Evolutionary conservation across 1,284 basidiomycete genomes (phyloP).

Genomic region (Ceratobasidium sp.): DNA sequence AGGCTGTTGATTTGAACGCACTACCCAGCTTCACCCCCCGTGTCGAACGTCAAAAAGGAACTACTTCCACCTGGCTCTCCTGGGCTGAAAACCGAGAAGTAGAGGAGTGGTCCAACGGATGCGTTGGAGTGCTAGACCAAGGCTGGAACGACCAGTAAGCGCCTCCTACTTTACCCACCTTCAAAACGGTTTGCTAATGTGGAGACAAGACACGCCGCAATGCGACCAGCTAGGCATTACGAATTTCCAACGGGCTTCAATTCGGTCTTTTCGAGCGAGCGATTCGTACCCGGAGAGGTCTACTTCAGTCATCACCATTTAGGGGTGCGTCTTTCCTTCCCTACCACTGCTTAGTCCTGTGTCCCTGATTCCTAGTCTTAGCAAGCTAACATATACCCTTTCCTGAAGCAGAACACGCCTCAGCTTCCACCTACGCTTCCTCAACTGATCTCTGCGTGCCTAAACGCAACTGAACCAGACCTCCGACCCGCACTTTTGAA

Average conservation of each 20-base stretch:
- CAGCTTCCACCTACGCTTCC: slow-evolving; percentile 82
- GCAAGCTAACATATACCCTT: slow-evolving; percentile 28
- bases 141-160: slow-evolving; percentile 90
- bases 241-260: slow-evolving; percentile 98
- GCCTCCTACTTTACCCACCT: not conserved
- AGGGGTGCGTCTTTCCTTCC: slow-evolving; percentile 66
- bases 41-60: slow-evolving; percentile 78
- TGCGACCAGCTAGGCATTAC: slow-evolving; percentile 75
- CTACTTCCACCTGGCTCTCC: slow-evolving; percentile 81
- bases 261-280: slow-evolving; percentile 85
- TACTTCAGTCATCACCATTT: slow-evolving; percentile 89
- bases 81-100: slow-evolving; percentile 91
- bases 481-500: slow-evolving; percentile 89
- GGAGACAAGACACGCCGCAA: slow-evolving; percentile 64
- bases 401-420: slow-evolving; percentile 55
- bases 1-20: slow-evolving; percentile 74
- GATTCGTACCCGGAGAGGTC: slow-evolving; percentile 89
- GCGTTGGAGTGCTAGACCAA: slow-evolving; percentile 85
- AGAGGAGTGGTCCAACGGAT: slow-evolving; percentile 94
- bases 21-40: slow-evolving; percentile 77
- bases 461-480: slow-evolving; percentile 92
- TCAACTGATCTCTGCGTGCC: slow-evolving; percentile 81
- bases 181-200: not conserved
- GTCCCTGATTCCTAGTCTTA: slow-evolving; percentile 11
- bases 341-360: slow-evolving; percentile 32